Evolutionary conservation across 306 rosid genomes (phyloP).

Genomic region (Astragalus membranaceus): DNA sequence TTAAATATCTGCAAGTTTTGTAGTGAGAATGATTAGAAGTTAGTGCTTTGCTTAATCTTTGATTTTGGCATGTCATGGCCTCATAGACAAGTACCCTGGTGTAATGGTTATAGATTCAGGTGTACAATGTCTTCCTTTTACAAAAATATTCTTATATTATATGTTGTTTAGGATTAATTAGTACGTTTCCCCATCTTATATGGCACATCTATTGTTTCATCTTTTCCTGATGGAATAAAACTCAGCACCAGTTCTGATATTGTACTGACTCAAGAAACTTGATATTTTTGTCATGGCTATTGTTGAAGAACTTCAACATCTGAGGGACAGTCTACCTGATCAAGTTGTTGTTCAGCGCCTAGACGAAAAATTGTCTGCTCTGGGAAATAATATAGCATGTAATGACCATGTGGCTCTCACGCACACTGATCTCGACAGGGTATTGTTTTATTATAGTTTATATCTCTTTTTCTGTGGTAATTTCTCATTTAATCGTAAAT

Average conservation of each 20-base stretch:
- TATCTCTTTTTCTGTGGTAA: neutral
- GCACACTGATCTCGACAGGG: conserved; percentile 81
- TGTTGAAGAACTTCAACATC: conserved; percentile 75
- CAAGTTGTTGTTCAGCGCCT: conserved; percentile 74
- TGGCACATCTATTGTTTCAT: neutral
- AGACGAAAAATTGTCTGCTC: conserved; percentile 69
- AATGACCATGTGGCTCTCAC: conserved; percentile 87
- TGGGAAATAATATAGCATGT: conserved; percentile 80
- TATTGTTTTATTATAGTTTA: conserved; percentile 8
- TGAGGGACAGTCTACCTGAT: conserved; percentile 83
- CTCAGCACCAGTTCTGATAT: neutral
- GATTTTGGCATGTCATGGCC: neutral
- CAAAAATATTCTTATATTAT: neutral
- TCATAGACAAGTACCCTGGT: neutral
- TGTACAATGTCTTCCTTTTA: neutral
- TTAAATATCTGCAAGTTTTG: neutral
- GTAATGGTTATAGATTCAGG: neutral
- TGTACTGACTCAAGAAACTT: neutral
- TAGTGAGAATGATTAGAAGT: neutral
- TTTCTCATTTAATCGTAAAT: neutral
- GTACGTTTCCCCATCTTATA: neutral
- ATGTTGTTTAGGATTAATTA: neutral
- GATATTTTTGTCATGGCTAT: neutral
- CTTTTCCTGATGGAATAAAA: neutral
- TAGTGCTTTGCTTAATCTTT: neutral